Evolutionary conservation across 768 basidiomycete genomes (phyloP).

Genomic region (Cubamyces sp.): DNA sequence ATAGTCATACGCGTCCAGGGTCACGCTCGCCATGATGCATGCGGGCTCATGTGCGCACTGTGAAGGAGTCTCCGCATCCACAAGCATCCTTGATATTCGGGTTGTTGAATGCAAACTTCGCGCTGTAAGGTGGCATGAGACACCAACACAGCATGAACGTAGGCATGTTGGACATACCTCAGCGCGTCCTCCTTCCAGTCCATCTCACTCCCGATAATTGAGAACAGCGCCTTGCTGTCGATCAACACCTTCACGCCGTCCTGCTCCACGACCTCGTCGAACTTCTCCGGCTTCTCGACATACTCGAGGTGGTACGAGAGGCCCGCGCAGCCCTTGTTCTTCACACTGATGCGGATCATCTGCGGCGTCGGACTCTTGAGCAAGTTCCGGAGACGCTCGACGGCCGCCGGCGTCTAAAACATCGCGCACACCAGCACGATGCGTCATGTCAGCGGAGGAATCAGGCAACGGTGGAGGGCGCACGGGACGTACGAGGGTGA

Average conservation of each 20-base stretch:
- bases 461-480: background rate
- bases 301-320: constrained; percentile 93
- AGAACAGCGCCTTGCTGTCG: constrained; percentile 96
- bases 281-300: constrained; percentile 85
- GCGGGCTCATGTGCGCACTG: constrained; percentile 47
- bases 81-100: constrained; percentile 95
- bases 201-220: constrained; percentile 99
- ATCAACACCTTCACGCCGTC: constrained; percentile 93
- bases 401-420: constrained; percentile 76
- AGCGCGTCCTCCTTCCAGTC: constrained; percentile 95
- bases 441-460: background rate
- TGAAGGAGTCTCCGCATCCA: constrained; percentile 94
- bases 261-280: constrained; percentile 96
- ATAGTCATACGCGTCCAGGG: constrained; percentile 13
- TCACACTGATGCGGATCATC: constrained; percentile 91
- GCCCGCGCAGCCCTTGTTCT: constrained; percentile 97
- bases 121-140: constrained; percentile 45
- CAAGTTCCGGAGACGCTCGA: constrained; percentile 71
- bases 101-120: constrained; percentile 84
- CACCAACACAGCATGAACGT: background rate
- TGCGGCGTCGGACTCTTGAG: constrained; percentile 85
- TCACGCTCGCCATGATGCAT: background rate
- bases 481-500: constrained; percentile 58
- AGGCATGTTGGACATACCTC: constrained; percentile 56
- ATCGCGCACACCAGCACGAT: background rate